Conservation (phyloP, 1,139 yeast species). For the Meyerozyma sp. region DNA sequence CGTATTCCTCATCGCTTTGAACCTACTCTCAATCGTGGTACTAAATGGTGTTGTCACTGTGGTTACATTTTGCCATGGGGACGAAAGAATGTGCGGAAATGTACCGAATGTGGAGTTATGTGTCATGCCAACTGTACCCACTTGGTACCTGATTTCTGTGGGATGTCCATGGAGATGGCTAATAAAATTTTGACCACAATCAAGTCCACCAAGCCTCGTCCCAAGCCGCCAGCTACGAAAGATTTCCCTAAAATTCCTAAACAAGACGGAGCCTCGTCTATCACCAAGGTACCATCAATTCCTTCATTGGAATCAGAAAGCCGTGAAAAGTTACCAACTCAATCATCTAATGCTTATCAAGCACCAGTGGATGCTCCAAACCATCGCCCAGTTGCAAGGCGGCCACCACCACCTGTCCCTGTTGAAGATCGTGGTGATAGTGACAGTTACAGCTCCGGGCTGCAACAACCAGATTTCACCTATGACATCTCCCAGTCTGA, state of each 20-base stretch:
- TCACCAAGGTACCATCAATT: neutral
- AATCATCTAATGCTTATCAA: constrained; percentile 27
- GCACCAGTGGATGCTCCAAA: constrained; percentile 28
- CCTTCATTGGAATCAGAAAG: neutral
- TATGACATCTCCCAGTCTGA: constrained; percentile 2
- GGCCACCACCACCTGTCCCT: constrained; percentile 21
- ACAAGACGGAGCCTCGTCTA: neutral
- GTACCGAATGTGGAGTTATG: constrained; percentile 92
- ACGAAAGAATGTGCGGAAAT: constrained; percentile 86
- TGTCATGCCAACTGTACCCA: constrained; percentile 92
- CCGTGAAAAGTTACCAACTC: constrained; percentile 28
- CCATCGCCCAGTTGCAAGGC: constrained; percentile 15
- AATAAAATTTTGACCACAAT: constrained; percentile 82
- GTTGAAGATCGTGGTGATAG: constrained; percentile 6
- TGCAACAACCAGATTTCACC: constrained; percentile 5
- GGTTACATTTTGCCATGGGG: constrained; percentile 96
- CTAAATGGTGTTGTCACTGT: constrained; percentile 99
- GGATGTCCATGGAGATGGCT: constrained; percentile 97
- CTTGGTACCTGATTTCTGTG: constrained; percentile 95
- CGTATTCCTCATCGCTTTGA: constrained; percentile 96
- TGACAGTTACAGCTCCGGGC: constrained; percentile 9
- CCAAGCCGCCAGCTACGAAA: constrained; percentile 8
- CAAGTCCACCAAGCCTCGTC: constrained; percentile 62
- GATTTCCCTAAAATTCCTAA: neutral
- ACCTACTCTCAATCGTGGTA: constrained; percentile 85